A percentile compares a stretch with the other conserved stretches of the same genome.
Evolutionary conservation across 495 filamentous ascomycete genomes (phyloP).

Genomic region (Aspergillus nidulans): DNA sequence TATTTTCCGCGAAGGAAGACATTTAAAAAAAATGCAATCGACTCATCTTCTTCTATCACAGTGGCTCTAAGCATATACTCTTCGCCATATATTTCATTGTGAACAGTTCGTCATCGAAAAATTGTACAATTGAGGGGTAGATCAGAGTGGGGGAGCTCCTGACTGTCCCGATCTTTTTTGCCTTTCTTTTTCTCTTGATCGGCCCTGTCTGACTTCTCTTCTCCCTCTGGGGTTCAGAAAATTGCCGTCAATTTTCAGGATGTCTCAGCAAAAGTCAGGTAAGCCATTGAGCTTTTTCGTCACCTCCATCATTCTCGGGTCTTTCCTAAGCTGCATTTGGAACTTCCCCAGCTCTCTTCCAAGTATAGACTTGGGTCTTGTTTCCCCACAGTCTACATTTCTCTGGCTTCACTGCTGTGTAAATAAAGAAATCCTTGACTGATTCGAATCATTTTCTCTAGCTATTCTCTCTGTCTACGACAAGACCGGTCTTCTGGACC

Average conservation of each 20-base stretch:
- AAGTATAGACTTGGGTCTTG: slow-evolving; percentile 15
- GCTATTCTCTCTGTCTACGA: slow-evolving; percentile 98
- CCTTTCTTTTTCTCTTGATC: slow-evolving; percentile 9
- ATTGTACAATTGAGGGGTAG: slow-evolving; percentile 14
- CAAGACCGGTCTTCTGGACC: slow-evolving; percentile 93
- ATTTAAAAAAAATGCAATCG: background rate
- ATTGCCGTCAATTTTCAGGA: slow-evolving; percentile 23
- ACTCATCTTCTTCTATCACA: background rate
- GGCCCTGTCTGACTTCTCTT: slow-evolving; percentile 9
- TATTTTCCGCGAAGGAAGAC: background rate
- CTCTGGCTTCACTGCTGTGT: slow-evolving; percentile 4
- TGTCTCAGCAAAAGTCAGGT: slow-evolving; percentile 46
- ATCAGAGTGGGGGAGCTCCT: slow-evolving; percentile 11
- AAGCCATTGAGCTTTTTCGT: slow-evolving; percentile 17
- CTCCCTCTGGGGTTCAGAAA: slow-evolving; percentile 21
- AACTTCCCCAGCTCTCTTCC: slow-evolving; percentile 15
- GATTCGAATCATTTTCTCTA: slow-evolving; percentile 28
- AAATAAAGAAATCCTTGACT: slow-evolving; percentile 7
- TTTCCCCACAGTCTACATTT: slow-evolving; percentile 17
- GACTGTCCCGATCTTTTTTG: slow-evolving; percentile 12
- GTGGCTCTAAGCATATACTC: background rate
- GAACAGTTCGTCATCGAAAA: background rate
- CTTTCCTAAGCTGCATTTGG: slow-evolving; percentile 18
- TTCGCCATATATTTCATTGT: background rate
- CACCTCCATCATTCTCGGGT: background rate